phyloP scores from a whole-genome alignment of 768 basidiomycete genomes.

The Lentinus tigrinus region DNA sequence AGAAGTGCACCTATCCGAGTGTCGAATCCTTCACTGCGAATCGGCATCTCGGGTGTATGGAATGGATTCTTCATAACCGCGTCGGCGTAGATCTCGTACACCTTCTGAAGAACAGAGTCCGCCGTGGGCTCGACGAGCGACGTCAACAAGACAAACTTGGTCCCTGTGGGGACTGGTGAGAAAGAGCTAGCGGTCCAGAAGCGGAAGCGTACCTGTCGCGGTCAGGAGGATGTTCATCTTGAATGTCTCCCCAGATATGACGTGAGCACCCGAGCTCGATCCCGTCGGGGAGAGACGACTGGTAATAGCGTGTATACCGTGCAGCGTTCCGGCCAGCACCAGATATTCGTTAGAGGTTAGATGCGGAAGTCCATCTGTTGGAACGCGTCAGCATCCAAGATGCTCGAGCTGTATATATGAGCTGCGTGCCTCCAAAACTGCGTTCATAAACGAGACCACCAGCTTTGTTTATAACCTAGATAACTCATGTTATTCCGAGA shows the following conservation, averaged over 20 bases:
- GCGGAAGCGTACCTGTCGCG: conserved; percentile 63
- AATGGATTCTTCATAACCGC: conserved; percentile 99
- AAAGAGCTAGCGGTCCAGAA: neutral
- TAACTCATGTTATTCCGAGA: neutral
- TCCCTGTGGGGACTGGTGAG: conserved; percentile 50
- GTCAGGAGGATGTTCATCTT: conserved; percentile 92
- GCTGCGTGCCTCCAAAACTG: conserved; percentile 78
- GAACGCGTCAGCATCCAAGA: neutral
- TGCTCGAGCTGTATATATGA: neutral
- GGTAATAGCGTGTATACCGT: conserved; percentile 99
- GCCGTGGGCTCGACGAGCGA: conserved; percentile 73
- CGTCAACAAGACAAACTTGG: conserved; percentile 92
- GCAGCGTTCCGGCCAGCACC: conserved; percentile 93
- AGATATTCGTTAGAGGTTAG: conserved; percentile 93
- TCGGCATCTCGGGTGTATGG: conserved; percentile 99
- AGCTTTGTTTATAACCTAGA: conserved; percentile 94
- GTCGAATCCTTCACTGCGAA: conserved; percentile 89
- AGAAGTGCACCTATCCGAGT: conserved; percentile 54
- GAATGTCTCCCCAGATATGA: conserved; percentile 95
- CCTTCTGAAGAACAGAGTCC: conserved; percentile 71
- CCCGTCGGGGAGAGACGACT: conserved; percentile 84
- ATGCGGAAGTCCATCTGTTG: conserved; percentile 82
- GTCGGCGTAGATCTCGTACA: conserved; percentile 93
- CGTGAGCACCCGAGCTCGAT: conserved; percentile 81
- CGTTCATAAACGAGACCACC: conserved; percentile 95